A percentile compares a stretch with the other conserved stretches of the same genome.
phyloP scores from a whole-genome alignment of 345 rosid genomes.

The Sonneratia caseolaris region DNA sequence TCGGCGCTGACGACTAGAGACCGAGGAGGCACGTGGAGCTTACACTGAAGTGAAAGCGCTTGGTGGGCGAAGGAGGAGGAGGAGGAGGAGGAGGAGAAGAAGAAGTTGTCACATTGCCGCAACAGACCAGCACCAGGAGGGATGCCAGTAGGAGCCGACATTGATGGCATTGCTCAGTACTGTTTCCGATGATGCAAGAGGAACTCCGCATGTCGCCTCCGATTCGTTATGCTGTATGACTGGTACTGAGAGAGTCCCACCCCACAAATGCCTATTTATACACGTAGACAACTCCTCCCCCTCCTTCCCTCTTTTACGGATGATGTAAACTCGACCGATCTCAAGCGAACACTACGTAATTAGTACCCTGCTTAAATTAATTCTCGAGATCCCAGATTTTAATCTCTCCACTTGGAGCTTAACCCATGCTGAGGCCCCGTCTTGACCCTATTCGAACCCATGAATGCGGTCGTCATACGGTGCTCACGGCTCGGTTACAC shows the following conservation, averaged over 20 bases:
- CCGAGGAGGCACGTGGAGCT: neutral
- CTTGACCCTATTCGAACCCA: no score
- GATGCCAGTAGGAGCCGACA: neutral
- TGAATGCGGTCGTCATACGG: no score
- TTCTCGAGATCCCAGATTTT: no score
- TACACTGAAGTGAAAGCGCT: slow-evolving; percentile 40
- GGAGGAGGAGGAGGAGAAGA: slow-evolving; percentile 22
- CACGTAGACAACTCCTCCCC: neutral
- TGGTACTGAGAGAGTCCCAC: slow-evolving; percentile 1
- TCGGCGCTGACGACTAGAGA: neutral
- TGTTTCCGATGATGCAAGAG: neutral
- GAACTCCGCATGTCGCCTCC: neutral
- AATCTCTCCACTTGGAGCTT: no score
- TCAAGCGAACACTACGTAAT: no score
- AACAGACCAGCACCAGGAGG: neutral
- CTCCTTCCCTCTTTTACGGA: neutral
- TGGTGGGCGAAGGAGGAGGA: slow-evolving; percentile 12
- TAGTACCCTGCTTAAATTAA: no score
- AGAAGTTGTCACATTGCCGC: slow-evolving; percentile 1
- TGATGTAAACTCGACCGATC: no score
- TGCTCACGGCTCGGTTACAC: no score
- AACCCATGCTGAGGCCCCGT: no score
- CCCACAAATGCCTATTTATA: slow-evolving; percentile 6
- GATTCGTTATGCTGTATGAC: no score
- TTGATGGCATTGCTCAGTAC: neutral